Base-by-base conservation (phyloP, 257 asterid species). In the Solanum paucissectum region DNA sequence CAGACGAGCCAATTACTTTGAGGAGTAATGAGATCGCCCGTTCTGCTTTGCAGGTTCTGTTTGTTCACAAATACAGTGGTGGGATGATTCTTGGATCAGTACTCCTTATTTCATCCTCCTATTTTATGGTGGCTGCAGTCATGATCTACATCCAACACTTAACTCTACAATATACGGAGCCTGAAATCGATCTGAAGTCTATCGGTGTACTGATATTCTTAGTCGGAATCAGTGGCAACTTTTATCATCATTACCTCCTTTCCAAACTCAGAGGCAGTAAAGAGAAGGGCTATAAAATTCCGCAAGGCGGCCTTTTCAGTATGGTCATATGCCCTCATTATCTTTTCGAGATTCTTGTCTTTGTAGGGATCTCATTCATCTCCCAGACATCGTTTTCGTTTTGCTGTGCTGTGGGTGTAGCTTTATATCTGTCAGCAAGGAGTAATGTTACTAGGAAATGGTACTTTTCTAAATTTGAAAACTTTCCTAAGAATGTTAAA, bases 161-260 rank as follows among this genome's bases (percentile, higher is more conserved):
- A 21, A 29, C 68, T 74, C 85, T 18, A 2, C 87, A 87, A 36
- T 84, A 91, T 7, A 85, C 92, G 0, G 95, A 95, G n/a, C 98
- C 96, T 11, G 2, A 89, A 3, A 29, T 90, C 3, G 91, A 94
- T 88, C 90, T 95, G 16, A 90, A 87, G 77, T 90, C 49, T 37
- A 29, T 87, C n/a, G 98, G 96, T 11, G 32, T 89, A 32, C 77
- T 68, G 5, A 74, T 92, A 25, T 94, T 92, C 74, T 32, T 91
- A n/a, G 12, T 92, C 16, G 97, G 98, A 85, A 91, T 91, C 18
- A 29, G 38, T 32, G 98, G 95, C 9, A 95, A 93, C 74, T 89
- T 95, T 64, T 94, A 95, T 91, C 98, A 95, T 93, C 98, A 94
- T 88, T 90, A 71, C 83, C 88, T 95, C 72, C 96, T 95, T 6